Percentiles rank a stretch among this genome's conserved stretches.
Evolutionary conservation across 2,329 filamentous ascomycete genomes (phyloP).

Genomic region (Periconia macrospinosa): DNA sequence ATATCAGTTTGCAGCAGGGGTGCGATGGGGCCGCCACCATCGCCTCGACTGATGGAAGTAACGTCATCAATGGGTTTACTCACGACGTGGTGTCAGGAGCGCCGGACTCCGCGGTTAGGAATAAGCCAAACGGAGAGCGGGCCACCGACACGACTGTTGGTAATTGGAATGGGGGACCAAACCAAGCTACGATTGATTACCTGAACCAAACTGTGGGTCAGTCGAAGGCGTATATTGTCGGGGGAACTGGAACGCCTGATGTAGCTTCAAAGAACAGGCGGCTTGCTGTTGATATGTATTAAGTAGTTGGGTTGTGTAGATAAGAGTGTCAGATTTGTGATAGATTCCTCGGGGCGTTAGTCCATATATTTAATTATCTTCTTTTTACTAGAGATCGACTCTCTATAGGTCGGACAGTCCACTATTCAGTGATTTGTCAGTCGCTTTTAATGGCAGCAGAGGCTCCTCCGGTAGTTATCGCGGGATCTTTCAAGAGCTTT

Average conservation of each 20-base stretch:
- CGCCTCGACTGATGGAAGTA: conserved; percentile 41
- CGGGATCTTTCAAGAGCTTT: no score
- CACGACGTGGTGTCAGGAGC: conserved; percentile 39
- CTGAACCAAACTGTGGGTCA: conserved; percentile 10
- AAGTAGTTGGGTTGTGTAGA: not conserved
- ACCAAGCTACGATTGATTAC: conserved; percentile 37
- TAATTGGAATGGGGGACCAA: conserved; percentile 43
- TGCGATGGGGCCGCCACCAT: conserved; percentile 46
- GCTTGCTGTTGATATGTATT: conserved; percentile 9
- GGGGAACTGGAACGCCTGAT: conserved; percentile 6
- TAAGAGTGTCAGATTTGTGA: no score
- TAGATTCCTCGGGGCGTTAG: no score
- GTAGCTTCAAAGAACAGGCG: conserved; percentile 6
- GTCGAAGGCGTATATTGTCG: conserved; percentile 5
- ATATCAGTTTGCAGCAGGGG: conserved; percentile 43
- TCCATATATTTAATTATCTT: no score
- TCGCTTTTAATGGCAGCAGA: no score
- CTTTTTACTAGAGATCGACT: no score
- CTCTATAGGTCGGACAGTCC: no score
- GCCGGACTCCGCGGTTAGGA: conserved; percentile 34
- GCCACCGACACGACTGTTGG: conserved; percentile 41
- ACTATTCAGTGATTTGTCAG: no score
- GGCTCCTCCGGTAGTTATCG: no score
- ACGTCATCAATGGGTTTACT: conserved; percentile 12
- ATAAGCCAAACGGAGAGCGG: conserved; percentile 38